A percentile compares a stretch with the other conserved stretches of the same genome.
Evolutionary conservation across 2,329 filamentous ascomycete genomes (phyloP).

Genomic region (Cercospora citrullina): DNA sequence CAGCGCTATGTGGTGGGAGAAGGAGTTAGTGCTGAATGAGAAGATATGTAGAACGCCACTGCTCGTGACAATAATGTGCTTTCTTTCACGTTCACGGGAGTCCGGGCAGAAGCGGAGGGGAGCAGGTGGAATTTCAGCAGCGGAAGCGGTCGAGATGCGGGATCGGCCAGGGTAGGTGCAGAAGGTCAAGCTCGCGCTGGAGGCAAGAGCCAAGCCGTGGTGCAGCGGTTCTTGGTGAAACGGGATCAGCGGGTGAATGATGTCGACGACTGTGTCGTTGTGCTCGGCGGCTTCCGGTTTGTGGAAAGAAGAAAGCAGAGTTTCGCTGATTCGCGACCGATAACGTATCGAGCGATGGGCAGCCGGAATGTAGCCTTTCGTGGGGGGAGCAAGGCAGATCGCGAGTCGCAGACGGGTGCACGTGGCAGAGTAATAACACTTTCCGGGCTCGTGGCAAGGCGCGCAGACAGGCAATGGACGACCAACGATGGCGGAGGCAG

Average conservation of each 20-base stretch:
- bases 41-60: conserved; percentile 8
- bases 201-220: conserved; percentile 12
- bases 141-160: conserved; percentile 10
- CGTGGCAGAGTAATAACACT: conserved; percentile 11
- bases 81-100: conserved; percentile 9
- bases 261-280: conserved; percentile 20
- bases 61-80: conserved; percentile 14
- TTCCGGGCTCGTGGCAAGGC: not conserved
- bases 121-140: conserved; percentile 13
- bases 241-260: conserved; percentile 22
- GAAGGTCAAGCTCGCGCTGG: conserved; percentile 7
- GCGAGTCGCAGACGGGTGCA: conserved; percentile 7
- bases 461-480: not conserved
- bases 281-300: conserved; percentile 9
- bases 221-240: conserved; percentile 17
- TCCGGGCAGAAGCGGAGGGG: conserved; percentile 14
- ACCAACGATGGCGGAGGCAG: not conserved
- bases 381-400: conserved; percentile 10
- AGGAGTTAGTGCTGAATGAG: conserved; percentile 5
- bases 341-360: conserved; percentile 16
- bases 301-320: conserved; percentile 13
- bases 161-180: conserved; percentile 11
- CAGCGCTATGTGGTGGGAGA: conserved; percentile 8
- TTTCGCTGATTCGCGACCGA: conserved; percentile 13
- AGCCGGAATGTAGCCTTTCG: conserved; percentile 11